Evolutionary conservation across 148 eudicot genomes (phyloP).

Genomic region (Pharnaceum exiguum): DNA sequence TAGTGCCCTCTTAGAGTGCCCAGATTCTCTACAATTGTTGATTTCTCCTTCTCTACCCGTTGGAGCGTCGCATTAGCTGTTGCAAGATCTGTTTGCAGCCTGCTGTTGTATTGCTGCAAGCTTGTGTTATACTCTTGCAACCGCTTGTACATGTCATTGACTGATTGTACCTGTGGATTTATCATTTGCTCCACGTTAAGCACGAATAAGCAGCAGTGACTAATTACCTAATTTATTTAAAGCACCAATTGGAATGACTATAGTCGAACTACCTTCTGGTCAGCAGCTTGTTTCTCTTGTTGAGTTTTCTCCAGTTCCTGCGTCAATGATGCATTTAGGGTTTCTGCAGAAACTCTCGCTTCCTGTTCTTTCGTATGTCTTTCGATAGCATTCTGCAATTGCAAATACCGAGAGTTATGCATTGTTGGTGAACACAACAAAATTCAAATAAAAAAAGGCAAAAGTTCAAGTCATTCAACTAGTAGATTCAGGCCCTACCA

Average conservation of each 20-base stretch:
- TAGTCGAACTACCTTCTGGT: constrained; percentile 41
- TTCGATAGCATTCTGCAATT: constrained; percentile 43
- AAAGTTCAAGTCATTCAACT: no score
- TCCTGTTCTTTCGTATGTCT: constrained; percentile 48
- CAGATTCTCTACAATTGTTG: constrained; percentile 49
- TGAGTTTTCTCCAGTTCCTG: constrained; percentile 51
- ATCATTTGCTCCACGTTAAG: background rate
- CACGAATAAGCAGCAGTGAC: background rate
- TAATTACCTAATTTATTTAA: background rate
- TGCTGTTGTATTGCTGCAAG: constrained; percentile 66
- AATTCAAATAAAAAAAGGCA: background rate
- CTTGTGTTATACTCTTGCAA: constrained; percentile 69
- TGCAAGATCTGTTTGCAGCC: constrained; percentile 65
- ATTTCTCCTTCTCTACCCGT: constrained; percentile 54
- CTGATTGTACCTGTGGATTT: constrained; percentile 38
- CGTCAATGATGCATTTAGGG: constrained; percentile 31
- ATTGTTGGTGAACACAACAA: constrained; percentile 1
- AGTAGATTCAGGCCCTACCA: constrained; percentile 41
- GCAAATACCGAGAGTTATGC: no score
- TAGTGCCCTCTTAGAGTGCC: constrained; percentile 53
- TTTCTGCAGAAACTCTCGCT: constrained; percentile 47
- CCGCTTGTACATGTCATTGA: constrained; percentile 59
- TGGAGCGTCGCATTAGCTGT: constrained; percentile 48
- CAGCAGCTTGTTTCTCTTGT: constrained; percentile 43
- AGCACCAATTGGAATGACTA: background rate